Evolutionary conservation across 2,329 filamentous ascomycete genomes (phyloP).

Genomic region (Cercospora sp.): DNA sequence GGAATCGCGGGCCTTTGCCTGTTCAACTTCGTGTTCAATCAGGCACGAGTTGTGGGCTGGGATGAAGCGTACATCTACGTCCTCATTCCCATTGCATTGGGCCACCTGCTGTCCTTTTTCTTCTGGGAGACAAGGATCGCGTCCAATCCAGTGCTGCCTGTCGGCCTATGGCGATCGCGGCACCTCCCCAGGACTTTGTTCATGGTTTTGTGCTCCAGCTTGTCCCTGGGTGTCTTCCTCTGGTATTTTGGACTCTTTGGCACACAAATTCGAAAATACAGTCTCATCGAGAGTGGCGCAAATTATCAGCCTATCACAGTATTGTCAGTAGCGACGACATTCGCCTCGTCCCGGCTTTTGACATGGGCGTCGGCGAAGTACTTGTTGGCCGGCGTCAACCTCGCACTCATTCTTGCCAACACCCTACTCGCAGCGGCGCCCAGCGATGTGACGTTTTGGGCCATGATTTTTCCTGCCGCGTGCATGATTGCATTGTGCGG

Average conservation of each 20-base stretch:
- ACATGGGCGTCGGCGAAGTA: conserved; percentile 3
- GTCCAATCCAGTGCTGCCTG: conserved; percentile 8
- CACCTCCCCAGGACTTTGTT: not conserved
- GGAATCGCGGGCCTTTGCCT: conserved; percentile 11
- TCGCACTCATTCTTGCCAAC: conserved; percentile 6
- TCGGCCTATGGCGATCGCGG: not conserved
- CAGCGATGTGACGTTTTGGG: conserved; percentile 14
- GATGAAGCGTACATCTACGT: conserved; percentile 13
- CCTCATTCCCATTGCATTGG: conserved; percentile 5
- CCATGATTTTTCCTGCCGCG: conserved; percentile 14
- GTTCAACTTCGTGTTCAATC: conserved; percentile 18
- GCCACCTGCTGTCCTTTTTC: conserved; percentile 11
- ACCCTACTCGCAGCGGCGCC: conserved; percentile 15
- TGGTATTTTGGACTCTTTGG: conserved; percentile 13
- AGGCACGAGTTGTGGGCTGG: conserved; percentile 19
- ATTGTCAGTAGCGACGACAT: not conserved
- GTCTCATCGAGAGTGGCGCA: conserved; percentile 6
- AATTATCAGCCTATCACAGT: conserved; percentile 9
- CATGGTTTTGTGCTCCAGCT: conserved; percentile 7
- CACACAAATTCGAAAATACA: conserved; percentile 5
- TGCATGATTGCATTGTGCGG: not conserved
- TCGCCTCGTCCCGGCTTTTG: not conserved
- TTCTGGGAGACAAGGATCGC: conserved; percentile 18
- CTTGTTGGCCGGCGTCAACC: conserved; percentile 6
- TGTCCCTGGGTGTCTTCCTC: conserved; percentile 15